phyloP scores from a whole-genome alignment of 2,329 filamentous ascomycete species.

The Colletotrichum lupini region DNA sequence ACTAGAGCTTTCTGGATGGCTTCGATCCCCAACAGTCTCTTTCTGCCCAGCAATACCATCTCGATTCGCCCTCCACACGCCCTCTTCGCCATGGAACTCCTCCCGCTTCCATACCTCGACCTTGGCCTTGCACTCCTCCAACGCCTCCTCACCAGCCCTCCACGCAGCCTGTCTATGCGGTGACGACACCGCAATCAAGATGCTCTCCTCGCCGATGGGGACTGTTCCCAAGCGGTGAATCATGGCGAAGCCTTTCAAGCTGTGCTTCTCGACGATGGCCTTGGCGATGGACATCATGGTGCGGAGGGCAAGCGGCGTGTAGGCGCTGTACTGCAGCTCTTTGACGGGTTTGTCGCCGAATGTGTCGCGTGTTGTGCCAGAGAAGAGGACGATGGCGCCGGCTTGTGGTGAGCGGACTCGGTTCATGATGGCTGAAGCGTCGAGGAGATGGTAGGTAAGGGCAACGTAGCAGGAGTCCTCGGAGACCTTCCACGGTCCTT shows the following conservation, averaged over 20 bases:
- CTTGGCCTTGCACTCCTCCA: slow-evolving; percentile 85
- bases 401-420: slow-evolving; percentile 78
- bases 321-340: slow-evolving; percentile 80
- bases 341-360: slow-evolving; percentile 79
- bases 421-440: slow-evolving; percentile 68
- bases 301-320: slow-evolving; percentile 75
- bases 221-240: slow-evolving; percentile 87
- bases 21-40: slow-evolving; percentile 44
- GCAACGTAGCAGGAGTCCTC: slow-evolving; percentile 72
- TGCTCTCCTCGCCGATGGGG: slow-evolving; percentile 91
- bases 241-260: slow-evolving; percentile 79
- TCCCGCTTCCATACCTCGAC: slow-evolving; percentile 98
- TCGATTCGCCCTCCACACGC: slow-evolving; percentile 88
- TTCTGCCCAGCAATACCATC: slow-evolving; percentile 73
- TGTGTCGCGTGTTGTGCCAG: slow-evolving; percentile 81
- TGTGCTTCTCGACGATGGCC: slow-evolving; percentile 68
- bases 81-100: slow-evolving; percentile 82
- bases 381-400: slow-evolving; percentile 81
- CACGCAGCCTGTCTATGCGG: slow-evolving; percentile 88
- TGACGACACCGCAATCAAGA: slow-evolving; percentile 86
- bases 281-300: slow-evolving; percentile 75
- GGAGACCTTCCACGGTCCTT: slow-evolving; percentile 51
- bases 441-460: slow-evolving; percentile 72
- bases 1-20: not conserved
- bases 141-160: slow-evolving; percentile 86